phyloP scores from a whole-genome alignment of 768 basidiomycete genomes.

The Lactifluus volemus region DNA sequence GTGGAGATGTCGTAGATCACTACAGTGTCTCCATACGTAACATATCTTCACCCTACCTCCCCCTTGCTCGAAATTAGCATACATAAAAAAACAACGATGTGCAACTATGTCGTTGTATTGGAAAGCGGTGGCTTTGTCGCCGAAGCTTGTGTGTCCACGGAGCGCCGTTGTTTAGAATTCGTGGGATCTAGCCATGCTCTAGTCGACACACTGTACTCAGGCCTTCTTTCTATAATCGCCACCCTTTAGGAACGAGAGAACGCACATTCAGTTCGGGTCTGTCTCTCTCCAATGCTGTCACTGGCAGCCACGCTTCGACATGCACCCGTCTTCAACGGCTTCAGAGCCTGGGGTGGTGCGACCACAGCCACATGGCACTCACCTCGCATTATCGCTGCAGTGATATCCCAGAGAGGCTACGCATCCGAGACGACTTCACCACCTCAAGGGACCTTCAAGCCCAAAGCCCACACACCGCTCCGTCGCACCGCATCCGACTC shows the following conservation, averaged over 20 bases:
- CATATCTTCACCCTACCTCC: too few species aligned
- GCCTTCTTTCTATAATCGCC: too few species aligned
- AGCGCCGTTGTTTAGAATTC: neutral
- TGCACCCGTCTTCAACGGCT: neutral
- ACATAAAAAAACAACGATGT: neutral
- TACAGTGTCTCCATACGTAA: neutral
- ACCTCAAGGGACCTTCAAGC: conserved; percentile 34
- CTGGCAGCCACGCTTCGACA: neutral
- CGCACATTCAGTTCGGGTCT: too few species aligned
- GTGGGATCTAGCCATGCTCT: neutral
- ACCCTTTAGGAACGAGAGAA: neutral
- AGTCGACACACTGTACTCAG: neutral
- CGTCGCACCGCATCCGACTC: conserved; percentile 81
- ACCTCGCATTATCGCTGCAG: neutral
- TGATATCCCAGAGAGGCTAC: neutral
- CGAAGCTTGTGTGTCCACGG: too few species aligned
- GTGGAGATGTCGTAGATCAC: conserved; percentile 33
- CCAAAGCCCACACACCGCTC: conserved; percentile 74
- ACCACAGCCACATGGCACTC: neutral
- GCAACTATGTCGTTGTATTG: neutral
- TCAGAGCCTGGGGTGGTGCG: neutral
- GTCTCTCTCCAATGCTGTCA: neutral
- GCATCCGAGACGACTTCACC: neutral
- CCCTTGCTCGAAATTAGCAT: conserved; percentile 4
- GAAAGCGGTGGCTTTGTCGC: too few species aligned